A percentile compares a stretch with the other conserved stretches of the same genome.
Evolutionary conservation across 257 asterid species (phyloP).

Genomic region (Solanum lycopersicoides): DNA sequence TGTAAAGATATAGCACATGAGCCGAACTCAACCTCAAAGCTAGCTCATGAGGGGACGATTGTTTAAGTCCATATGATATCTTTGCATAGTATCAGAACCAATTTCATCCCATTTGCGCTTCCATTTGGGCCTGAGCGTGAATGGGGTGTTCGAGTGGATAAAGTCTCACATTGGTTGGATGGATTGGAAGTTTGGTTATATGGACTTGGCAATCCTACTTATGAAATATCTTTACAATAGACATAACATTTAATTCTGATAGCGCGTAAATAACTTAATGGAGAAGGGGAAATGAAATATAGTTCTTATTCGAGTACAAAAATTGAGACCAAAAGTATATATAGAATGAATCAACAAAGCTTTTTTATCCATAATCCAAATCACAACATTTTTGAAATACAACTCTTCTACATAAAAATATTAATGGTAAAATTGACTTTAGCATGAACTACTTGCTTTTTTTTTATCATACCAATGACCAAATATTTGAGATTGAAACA

Average conservation of each 20-base stretch:
- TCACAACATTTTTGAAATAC: background rate
- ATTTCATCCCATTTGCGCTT: background rate
- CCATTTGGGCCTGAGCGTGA: background rate
- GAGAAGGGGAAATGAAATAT: background rate
- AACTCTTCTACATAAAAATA: background rate
- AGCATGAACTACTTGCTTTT: background rate
- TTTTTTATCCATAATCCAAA: background rate
- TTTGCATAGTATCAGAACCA: background rate
- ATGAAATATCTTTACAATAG: background rate
- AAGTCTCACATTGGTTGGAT: background rate
- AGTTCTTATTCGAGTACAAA: background rate
- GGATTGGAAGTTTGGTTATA: background rate
- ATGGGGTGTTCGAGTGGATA: background rate
- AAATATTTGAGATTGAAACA: background rate
- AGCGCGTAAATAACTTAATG: background rate
- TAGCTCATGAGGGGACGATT: background rate
- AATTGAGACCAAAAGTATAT: background rate
- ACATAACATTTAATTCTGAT: background rate
- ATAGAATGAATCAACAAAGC: background rate
- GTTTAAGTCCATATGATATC: background rate
- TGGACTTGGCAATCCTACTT: background rate
- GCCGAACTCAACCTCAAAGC: background rate
- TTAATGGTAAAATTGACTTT: background rate
- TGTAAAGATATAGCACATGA: too few species aligned
- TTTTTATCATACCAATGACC: background rate